These are phyloP conservation scores for Cenococcum geophilum DNA, from an alignment of 495 filamentous ascomycete genomes.

Conservation along the genomic window DNA sequence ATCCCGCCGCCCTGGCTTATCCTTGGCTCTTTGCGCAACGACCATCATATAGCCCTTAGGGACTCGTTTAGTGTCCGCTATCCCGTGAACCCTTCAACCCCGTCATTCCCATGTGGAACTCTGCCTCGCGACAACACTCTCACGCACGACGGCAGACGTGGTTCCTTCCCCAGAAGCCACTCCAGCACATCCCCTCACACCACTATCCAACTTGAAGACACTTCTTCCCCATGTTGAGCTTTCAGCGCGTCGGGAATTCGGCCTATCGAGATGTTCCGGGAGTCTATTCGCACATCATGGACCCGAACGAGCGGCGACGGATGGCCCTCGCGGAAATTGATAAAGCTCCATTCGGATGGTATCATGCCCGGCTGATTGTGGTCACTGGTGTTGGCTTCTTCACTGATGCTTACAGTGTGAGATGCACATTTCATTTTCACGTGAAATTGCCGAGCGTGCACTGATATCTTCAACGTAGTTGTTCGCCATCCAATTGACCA, in stretches of 20 bases:
- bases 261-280: constrained; percentile 29
- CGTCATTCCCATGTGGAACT: constrained; percentile 2
- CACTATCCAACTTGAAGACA: background rate
- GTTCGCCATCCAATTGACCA: constrained; percentile 65
- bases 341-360: constrained; percentile 72
- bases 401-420: constrained; percentile 70
- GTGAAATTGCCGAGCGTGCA: background rate
- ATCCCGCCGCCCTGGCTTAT: background rate
- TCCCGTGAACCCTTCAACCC: background rate
- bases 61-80: background rate
- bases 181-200: background rate
- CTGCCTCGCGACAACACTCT: background rate
- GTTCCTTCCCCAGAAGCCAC: background rate
- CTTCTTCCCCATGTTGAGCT: constrained; percentile 15
- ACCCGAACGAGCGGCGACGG: constrained; percentile 68
- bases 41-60: background rate
- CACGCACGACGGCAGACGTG: background rate
- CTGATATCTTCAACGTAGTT: constrained; percentile 11
- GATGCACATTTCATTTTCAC: background rate
- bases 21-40: background rate
- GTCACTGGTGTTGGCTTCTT: constrained; percentile 82
- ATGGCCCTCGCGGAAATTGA: constrained; percentile 73
- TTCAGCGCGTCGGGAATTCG: constrained; percentile 23
- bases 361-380: constrained; percentile 65
- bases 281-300: constrained; percentile 49